phyloP scores from a whole-genome alignment of 2,329 filamentous ascomycete species.

The Botrytis fabae region DNA sequence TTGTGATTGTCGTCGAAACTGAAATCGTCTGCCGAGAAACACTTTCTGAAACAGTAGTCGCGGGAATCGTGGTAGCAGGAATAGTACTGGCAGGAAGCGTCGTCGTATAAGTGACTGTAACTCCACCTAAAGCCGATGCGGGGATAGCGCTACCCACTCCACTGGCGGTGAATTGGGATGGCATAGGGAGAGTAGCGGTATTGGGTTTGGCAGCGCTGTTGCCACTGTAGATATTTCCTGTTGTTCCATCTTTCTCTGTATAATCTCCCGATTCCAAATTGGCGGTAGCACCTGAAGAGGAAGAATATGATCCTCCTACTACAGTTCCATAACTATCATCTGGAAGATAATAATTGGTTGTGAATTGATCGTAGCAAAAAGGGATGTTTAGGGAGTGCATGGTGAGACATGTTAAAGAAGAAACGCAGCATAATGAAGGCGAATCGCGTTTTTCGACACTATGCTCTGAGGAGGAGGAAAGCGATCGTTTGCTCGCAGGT shows the following conservation, averaged over 20 bases:
- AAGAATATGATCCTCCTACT: conserved; percentile 47
- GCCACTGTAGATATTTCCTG: conserved; percentile 48
- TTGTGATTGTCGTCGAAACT: conserved; percentile 3
- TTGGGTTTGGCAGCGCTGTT: conserved; percentile 45
- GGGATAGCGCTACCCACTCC: conserved; percentile 51
- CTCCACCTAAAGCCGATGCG: conserved; percentile 45
- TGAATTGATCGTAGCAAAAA: conserved; percentile 55
- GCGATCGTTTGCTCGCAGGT: conserved; percentile 30
- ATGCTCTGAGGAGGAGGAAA: neutral
- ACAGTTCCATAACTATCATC: conserved; percentile 50
- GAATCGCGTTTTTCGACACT: conserved; percentile 14
- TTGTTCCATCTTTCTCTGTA: conserved; percentile 42
- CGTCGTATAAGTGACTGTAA: conserved; percentile 40
- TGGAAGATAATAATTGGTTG: conserved; percentile 50
- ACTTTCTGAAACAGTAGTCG: conserved; percentile 7
- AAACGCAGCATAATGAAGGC: conserved; percentile 36
- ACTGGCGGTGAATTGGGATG: conserved; percentile 48
- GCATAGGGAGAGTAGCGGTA: conserved; percentile 46
- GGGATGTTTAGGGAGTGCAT: conserved; percentile 44
- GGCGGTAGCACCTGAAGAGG: conserved; percentile 41
- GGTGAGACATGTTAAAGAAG: conserved; percentile 33
- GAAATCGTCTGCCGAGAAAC: neutral
- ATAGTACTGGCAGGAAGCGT: conserved; percentile 34
- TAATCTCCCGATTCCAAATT: conserved; percentile 49
- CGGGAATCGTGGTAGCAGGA: conserved; percentile 23